Base-by-base conservation (phyloP, 2,329 filamentous ascomycete species). In the Nigrospora osmanthi region DNA sequence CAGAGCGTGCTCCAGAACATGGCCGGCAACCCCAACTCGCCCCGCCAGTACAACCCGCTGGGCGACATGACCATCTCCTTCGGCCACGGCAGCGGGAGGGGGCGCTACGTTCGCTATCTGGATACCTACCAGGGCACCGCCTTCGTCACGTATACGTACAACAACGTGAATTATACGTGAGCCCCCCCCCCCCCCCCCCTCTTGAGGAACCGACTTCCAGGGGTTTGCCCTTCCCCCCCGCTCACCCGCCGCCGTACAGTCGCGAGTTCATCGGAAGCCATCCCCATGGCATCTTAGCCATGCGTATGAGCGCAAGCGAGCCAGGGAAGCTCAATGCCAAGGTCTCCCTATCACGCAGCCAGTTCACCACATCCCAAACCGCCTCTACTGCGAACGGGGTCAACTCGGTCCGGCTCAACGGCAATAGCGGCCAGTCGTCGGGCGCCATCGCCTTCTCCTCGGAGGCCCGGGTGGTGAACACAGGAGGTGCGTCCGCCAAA, bases 201-300 rank as follows among this genome's bases (percentile, higher is more conserved):
- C 12, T 13, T 4, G 9, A 35, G 5, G 33, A 12, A 17, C 6
- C 1, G 16, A 36, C 11, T 14, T 11, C 15, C 9, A 3, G 30
- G 4, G 15, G 2, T 2, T n/a, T 17, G 6, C 7, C 6, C n/a
- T n/a, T n/a, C n/a, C n/a, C n/a, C n/a, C 13, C 11, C 9, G 11
- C 12, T 28, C 2, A 33, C 16, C 17, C 13, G 13, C 7, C 9
- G 9, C 16, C 38, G 2, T 49, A 57, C 38, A 57, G 60, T 31
- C 61, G 70, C 11, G 62, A 73, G 45, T 54, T 58, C 11, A 54
- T 75, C 35, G 67, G 67, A 19, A 71, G 66, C 47, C 62, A 65
- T 45, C 63, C 69, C 1, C 64, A 69, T 19, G 58, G 63, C 28
- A 59, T 68, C 3, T 50, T 74, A 13, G 67, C 62, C 1, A 52